Base-by-base conservation (phyloP, 2,329 filamentous ascomycete species). In the Colletotrichum musicola region DNA sequence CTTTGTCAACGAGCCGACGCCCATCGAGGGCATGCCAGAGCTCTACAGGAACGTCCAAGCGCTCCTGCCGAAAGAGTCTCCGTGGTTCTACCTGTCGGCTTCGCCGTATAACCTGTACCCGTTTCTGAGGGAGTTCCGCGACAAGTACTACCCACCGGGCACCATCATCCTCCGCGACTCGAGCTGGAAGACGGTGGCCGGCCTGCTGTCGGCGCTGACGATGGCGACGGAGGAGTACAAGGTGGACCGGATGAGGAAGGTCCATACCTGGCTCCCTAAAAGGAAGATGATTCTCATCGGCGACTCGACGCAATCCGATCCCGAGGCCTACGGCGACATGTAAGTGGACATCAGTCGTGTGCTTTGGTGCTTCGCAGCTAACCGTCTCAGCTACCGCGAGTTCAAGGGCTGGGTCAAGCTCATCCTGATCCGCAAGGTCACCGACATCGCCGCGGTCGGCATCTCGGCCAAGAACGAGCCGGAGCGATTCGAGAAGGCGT, bases 71-170 rank as follows among this genome's bases (percentile, higher is more conserved):
- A 76, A 86, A 9, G 84, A 86, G 9, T 91, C 94, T 1, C 88
- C 94, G 0, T 97, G 93, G 86, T 97, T 97, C 83, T 98, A 98
- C 79, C 87, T 98, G 54, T 97, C 93, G 0, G 95, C 95, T 0
- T 97, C 94, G 0, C 95, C 95, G 0, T 98, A 98, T 83, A 97
- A 97, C 74, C 87, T 98, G 10, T 98, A 98, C 76, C 92, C 93
- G 0, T 96, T 98, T 80, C 86, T 98, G 25, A 90, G 87, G 64
- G 79, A 85, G 1, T 98, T 98, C 80, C 85, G 94, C 42, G 82
- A 90, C 62, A 77, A 84, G 1, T 82, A 92, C 79, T 98, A 91
- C 76, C 93, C 92, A 0, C 86, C 86, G 3, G 95, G 95, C 12
- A 93, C 93, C 25, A 86, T 98, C 71, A 89, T 98, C 42, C 86